These are phyloP conservation scores for Pezicula radicicola DNA, from an alignment of 2,329 filamentous ascomycete species.

Conservation along the genomic window DNA sequence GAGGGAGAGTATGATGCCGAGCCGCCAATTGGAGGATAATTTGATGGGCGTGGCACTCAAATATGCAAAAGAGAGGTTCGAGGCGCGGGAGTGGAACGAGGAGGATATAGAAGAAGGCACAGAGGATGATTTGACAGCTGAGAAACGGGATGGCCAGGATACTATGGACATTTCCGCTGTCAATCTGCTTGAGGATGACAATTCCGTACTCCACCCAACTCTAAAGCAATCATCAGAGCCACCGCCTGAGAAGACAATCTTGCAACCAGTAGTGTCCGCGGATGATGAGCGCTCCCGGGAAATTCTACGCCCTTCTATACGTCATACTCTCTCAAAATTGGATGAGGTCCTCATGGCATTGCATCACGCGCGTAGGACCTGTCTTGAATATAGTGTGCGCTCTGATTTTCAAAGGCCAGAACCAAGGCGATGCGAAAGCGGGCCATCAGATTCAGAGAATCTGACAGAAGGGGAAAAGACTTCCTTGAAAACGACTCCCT, in stretches of 20 bases:
- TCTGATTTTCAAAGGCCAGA: conserved; percentile 21
- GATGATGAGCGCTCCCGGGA: conserved; percentile 67
- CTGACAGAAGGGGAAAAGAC: neutral
- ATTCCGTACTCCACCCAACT: neutral
- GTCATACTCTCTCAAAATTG: conserved; percentile 67
- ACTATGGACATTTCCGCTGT: no score
- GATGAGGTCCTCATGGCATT: conserved; percentile 69
- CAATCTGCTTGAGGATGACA: neutral
- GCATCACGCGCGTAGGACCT: conserved; percentile 62
- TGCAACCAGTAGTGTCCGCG: conserved; percentile 53
- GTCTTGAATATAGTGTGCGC: conserved; percentile 26
- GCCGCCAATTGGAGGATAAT: conserved; percentile 65
- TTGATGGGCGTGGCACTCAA: conserved; percentile 65
- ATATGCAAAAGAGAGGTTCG: conserved; percentile 64
- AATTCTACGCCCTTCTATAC: conserved; percentile 64
- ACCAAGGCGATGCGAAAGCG: conserved; percentile 25
- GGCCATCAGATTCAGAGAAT: neutral
- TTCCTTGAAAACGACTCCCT: no score
- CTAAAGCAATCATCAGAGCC: conserved; percentile 8
- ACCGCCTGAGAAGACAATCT: neutral
- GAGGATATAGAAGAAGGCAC: conserved; percentile 10
- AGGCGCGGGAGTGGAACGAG: conserved; percentile 32
- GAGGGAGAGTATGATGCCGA: conserved; percentile 43
- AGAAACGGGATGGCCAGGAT: neutral
- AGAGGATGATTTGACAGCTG: conserved; percentile 10